Base-by-base conservation (phyloP, 345 rosid genomes). In the Cardamine resedifolia region DNA sequence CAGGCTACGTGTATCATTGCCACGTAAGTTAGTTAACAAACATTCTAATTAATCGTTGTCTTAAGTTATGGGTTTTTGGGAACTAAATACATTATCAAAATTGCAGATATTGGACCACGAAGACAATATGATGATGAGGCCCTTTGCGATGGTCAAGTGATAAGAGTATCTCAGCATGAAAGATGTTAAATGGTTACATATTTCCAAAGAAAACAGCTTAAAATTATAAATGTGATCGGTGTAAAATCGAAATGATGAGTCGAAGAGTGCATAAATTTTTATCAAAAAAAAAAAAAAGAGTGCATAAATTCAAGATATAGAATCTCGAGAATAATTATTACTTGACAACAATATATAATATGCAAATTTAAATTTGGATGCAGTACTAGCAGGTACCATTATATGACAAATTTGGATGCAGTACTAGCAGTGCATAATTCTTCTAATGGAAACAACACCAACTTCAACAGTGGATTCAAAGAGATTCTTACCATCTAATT, bases 1-100 rank as follows among this genome's bases (percentile, higher is more conserved):
- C 97, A 8, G 98, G 98, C 24, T 94, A 91, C 72, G 93, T 89
- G 20, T 91, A 91, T 61, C 98, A 94, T 75, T 94, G 98, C 81
- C 98, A 94, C 33, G 98, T 94, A 80, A 89, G 97, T 70, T 10
- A 11, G 19, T 26, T 6, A 28, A 21, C 0, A 24, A 0, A 3
- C 7, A 4, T 21, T 2, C 10, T 4, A 23, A 0, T 44, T 3
- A 4, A 1, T 21, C 21, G 31, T 6, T 31, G 24, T 33, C 21
- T 14, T 28, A 16, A 20, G n/a, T 18, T 10, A 8, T 16, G 39
- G 0, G 14, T 27, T 45, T 14, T 36, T 14, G 36, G 67, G n/a
- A 20, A 15, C 20, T 60, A 64, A 64, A 30, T 1, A 6, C 56
- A 20, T n/a, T 1, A 4, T 31, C 24, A 2, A 28, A 7, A 24